Evolutionary conservation across 2,329 filamentous ascomycete genomes (phyloP).

Genomic region (Sclerotinia minor): DNA sequence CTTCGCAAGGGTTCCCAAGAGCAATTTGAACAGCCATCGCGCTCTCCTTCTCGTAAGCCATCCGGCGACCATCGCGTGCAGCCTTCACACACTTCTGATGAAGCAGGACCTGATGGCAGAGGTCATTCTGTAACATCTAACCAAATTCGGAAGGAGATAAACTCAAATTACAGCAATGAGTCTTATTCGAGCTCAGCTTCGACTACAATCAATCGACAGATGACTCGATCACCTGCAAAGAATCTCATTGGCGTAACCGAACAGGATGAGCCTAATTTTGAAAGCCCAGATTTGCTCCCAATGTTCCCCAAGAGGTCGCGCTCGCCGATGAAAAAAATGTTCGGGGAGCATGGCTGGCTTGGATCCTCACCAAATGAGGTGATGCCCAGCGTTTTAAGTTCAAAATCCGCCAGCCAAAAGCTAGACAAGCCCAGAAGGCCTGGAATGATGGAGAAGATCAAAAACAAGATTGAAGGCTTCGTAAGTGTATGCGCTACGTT

Average conservation of each 20-base stretch:
- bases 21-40: background rate
- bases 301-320: constrained; percentile 36
- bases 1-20: background rate
- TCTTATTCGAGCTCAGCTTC: constrained; percentile 13
- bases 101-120: background rate
- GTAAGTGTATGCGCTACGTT: constrained; percentile 31
- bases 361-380: constrained; percentile 34
- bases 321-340: constrained; percentile 43
- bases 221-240: constrained; percentile 31
- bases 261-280: constrained; percentile 27
- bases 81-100: constrained; percentile 7
- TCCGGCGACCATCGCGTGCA: background rate
- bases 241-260: constrained; percentile 28
- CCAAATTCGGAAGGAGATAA: background rate
- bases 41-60: constrained; percentile 9
- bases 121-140: constrained; percentile 2
- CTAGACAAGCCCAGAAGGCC: constrained; percentile 29
- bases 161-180: constrained; percentile 7
- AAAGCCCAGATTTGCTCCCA: background rate
- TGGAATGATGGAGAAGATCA: constrained; percentile 38
- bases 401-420: constrained; percentile 26
- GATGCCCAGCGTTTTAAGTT: constrained; percentile 22
- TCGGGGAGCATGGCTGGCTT: constrained; percentile 41
- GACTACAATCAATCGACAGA: constrained; percentile 24
- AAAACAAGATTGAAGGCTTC: constrained; percentile 38